A percentile compares a stretch with the other conserved stretches of the same genome.
phyloP scores from a whole-genome alignment of 176 grass and related monocot genomes.

The Bothriochloa decipiens region DNA sequence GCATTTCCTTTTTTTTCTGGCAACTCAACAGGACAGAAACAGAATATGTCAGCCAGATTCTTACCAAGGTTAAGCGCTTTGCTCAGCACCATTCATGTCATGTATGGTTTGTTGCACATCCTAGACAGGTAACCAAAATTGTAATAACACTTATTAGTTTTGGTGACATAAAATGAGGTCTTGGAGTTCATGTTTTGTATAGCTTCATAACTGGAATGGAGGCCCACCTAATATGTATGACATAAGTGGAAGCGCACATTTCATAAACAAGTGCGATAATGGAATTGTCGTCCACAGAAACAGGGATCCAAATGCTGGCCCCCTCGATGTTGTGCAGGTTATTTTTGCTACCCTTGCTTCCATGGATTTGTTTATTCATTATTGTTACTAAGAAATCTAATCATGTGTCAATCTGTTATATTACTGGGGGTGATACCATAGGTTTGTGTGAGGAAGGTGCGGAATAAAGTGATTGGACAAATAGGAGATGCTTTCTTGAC shows the following conservation, averaged over 20 bases:
- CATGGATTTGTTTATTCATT: background rate
- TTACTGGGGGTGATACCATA: conserved; percentile 18
- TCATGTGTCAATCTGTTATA: background rate
- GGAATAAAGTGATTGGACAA: conserved; percentile 84
- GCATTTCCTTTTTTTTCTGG: conserved; percentile 15
- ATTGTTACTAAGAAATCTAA: background rate
- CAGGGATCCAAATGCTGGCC: conserved; percentile 63
- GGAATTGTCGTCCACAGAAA: conserved; percentile 92
- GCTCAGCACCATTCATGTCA: conserved; percentile 94
- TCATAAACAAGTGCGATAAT: conserved; percentile 99
- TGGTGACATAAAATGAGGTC: conserved; percentile 3
- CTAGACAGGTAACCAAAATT: conserved; percentile 78
- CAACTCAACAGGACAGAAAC: conserved; percentile 75
- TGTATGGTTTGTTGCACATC: conserved; percentile 99
- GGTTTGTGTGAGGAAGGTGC: conserved; percentile 92
- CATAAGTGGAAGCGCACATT: conserved; percentile 98
- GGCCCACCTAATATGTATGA: conserved; percentile 85
- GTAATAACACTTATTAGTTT: background rate
- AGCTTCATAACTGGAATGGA: conserved; percentile 94
- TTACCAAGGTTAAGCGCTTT: conserved; percentile 93
- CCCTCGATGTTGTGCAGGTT: conserved; percentile 82
- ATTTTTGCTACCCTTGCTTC: conserved; percentile 6
- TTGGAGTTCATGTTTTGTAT: conserved; percentile 35
- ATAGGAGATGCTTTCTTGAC: conserved; percentile 84
- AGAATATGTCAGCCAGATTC: conserved; percentile 94